Evolutionary conservation across 768 basidiomycete species (phyloP).

Genomic region (Saitozyma podzolica): DNA sequence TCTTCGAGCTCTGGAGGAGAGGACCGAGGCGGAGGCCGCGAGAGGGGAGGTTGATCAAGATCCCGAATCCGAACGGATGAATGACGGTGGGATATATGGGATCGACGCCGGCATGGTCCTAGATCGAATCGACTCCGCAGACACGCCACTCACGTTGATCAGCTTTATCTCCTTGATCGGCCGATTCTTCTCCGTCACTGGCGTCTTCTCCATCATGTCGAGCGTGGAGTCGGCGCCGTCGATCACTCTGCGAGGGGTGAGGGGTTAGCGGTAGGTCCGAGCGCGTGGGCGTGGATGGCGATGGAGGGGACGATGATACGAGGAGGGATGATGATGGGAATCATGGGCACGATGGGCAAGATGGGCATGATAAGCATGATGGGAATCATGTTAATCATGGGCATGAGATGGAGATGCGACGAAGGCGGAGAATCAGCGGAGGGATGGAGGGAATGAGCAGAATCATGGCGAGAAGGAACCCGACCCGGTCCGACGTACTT

Average conservation of each 20-base stretch:
- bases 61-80: not conserved
- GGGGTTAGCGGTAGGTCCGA: constrained; percentile 1
- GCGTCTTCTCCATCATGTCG: constrained; percentile 88
- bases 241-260: constrained; percentile 64
- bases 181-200: constrained; percentile 85
- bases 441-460: too few relatives aligned
- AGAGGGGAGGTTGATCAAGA: not conserved
- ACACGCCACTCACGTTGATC: constrained; percentile 62
- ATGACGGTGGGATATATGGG: too few relatives aligned
- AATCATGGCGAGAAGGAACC: not conserved
- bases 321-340: too few relatives aligned
- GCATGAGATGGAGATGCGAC: too few relatives aligned
- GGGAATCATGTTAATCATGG: not conserved
- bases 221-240: constrained; percentile 93
- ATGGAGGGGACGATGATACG: not conserved
- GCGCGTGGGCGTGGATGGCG: not conserved
- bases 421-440: constrained; percentile 4
- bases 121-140: not conserved
- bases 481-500: constrained; percentile 56
- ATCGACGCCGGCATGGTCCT: too few relatives aligned
- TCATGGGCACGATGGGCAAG: not conserved
- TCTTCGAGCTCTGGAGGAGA: too few relatives aligned
- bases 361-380: too few relatives aligned
- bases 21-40: too few relatives aligned
- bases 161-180: constrained; percentile 83